Evolutionary conservation across 2,329 filamentous ascomycete genomes (phyloP), one percentile per base, ranked within the genome.

Genomic region (Ceratocystis papillata): DNA sequence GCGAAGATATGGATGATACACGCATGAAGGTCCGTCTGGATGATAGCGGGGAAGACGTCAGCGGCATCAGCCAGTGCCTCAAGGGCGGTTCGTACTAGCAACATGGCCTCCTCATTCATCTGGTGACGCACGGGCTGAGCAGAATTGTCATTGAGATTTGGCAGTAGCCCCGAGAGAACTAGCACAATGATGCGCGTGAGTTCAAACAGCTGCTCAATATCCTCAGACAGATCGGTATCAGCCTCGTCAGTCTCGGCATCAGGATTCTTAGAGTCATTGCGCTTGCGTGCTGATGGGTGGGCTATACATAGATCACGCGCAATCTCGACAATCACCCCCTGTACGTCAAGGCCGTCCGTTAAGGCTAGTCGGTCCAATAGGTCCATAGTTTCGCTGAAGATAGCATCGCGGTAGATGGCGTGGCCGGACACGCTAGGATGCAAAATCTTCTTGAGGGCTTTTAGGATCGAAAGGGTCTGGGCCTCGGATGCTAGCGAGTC

Each of bases 381-480:
- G 72, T 99, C 94, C 86, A 97, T 96, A 0, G 92, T 96, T 77
- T 99, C 94, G 0, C 91, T 89, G 74, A 99, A 99, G 59, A 99
- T 89, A 6, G 92, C 90, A 66, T 96, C 91, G 71, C 95, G 87
- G 73, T 97, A 99, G 69, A 99, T 96, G 5, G 94, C 93, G 75
- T 96, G 92, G 1, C 95, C 94, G 53, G 92, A 96, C 15, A 99
- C 93, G 63, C 91, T 90, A 2, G 95, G 94, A 66, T 94, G 88
- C 17, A 99, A 75, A 57, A 99, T 99, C 79, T 96, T 96, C 78
- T 94, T 95, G 53, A 99, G 80, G 0, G 93, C 94, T 73, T 88
- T 86, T 22, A 99, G 80, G 64, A 99, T 96, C 68, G 91, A 91
- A 33, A 96, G 78, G 5, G 88, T 90, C 73, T 96, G 90, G 69